These are phyloP conservation scores for Gremmenia infestans DNA, from an alignment of 2,329 filamentous ascomycete species.

Conservation along the genomic window DNA sequence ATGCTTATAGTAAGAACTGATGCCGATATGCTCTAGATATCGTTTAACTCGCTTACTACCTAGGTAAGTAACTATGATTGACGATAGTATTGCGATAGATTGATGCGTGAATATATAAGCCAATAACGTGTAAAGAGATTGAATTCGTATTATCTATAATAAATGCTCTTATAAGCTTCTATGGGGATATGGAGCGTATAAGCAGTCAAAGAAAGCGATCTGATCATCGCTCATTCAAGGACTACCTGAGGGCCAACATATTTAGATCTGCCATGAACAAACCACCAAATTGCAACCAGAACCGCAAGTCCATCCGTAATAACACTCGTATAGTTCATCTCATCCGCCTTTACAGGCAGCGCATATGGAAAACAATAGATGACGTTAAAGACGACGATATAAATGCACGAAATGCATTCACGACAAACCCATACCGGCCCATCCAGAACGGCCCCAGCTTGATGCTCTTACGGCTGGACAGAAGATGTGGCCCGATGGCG, in stretches of 20 bases:
- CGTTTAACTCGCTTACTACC: too few species aligned
- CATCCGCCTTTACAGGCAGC: slow-evolving; percentile 39
- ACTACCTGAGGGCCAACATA: slow-evolving; percentile 24
- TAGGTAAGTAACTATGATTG: too few species aligned
- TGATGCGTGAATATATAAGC: too few species aligned
- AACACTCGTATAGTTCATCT: slow-evolving; percentile 49
- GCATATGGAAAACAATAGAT: slow-evolving; percentile 57
- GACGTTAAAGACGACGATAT: slow-evolving; percentile 56
- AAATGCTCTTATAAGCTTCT: too few species aligned
- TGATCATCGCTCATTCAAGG: too few species aligned
- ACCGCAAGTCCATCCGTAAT: slow-evolving; percentile 41
- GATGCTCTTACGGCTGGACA: slow-evolving; percentile 36
- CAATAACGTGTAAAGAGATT: too few species aligned
- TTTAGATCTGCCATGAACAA: slow-evolving; percentile 22
- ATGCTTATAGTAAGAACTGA: too few species aligned
- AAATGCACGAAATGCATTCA: slow-evolving; percentile 50
- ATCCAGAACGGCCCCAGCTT: slow-evolving; percentile 55
- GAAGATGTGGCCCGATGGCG: slow-evolving; percentile 53
- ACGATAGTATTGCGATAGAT: too few species aligned
- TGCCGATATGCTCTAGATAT: too few species aligned
- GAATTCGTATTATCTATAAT: too few species aligned
- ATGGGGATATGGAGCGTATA: too few species aligned
- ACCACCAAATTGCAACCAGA: slow-evolving; percentile 39
- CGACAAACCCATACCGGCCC: slow-evolving; percentile 41
- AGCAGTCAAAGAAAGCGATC: too few species aligned